Evolutionary conservation across 768 basidiomycete genomes (phyloP), one percentile per base, ranked within the genome.

Genomic region (Collybiopsis confluens): DNA sequence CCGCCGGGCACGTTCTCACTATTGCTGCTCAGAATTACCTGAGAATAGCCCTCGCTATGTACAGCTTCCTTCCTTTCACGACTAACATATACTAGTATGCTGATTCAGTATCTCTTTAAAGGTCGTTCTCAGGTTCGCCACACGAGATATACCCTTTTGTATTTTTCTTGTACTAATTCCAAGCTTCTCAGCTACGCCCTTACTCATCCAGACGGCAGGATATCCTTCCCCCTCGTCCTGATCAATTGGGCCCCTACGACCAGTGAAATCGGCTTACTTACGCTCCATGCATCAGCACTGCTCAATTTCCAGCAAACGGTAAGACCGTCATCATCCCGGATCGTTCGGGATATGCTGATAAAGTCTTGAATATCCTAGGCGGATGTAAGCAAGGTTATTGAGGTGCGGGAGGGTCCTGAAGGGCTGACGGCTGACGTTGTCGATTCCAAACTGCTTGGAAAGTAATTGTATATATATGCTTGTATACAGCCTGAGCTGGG

Each of bases 41-140:
- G 91, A 88, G 70, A 88, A 86, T 64, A 80, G 88, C 7, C 93
- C 93, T 4, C 81, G 94, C 61, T 94, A 90, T 66, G 85, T 96
- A 33, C 30, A 33, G 13, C 30, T 33, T 33, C 13, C 13, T 33
- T 13, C 13, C 13, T 13, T 5, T 33, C 30, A 5, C n/a, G n/a
- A n/a, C n/a, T n/a, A n/a, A n/a, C 44, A 68, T 95, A 23, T 33
- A 33, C 30, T 33, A 33, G 13, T 33, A 33, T 13, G 5, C 5
- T 33, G 5, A 33, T 13, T 33, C 5, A 33, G 5, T 33, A 5
- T 33, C 13, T 13, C 30, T 13, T 33, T 13, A 13, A 5, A 33
- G 30, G 30, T 33, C 9, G 35, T 48, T 15, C 45, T 46, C 6
- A 46, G 45, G 47, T 48, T 1, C 20, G 47, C 26, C 8, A 16